Percentiles rank a stretch among this genome's conserved stretches.
phyloP scores from a whole-genome alignment of 73 alveolate species.

The Tetrahymena malaccensis region DNA sequence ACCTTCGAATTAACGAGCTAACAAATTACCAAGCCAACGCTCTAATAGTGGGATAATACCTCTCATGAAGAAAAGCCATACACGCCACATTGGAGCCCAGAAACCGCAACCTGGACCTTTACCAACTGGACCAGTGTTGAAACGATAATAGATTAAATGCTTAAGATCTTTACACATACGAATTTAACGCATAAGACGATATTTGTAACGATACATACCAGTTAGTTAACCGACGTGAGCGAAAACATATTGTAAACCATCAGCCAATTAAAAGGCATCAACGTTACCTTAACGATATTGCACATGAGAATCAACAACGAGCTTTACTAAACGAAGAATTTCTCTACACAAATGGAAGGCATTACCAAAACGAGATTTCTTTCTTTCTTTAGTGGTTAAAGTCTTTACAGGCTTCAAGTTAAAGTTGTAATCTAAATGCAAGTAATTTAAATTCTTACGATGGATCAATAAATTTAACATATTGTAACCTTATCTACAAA shows the following conservation, averaged over 20 bases:
- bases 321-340: slow-evolving; percentile 94
- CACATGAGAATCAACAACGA: slow-evolving; percentile 97
- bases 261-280: slow-evolving; percentile 99
- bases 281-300: slow-evolving; percentile 98
- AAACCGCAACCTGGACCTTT: slow-evolving; percentile 99
- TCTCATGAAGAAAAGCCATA: slow-evolving; percentile 99
- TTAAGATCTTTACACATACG: slow-evolving; percentile 99
- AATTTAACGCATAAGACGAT: slow-evolving; percentile 98
- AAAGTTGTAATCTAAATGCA: slow-evolving; percentile 99
- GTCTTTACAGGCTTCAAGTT: slow-evolving; percentile 99
- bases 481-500: slow-evolving; percentile 99
- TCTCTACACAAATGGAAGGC: slow-evolving; percentile 99
- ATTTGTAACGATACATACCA: slow-evolving; percentile 99
- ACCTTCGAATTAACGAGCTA: slow-evolving; percentile 99
- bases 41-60: slow-evolving; percentile 99
- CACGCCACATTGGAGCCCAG: slow-evolving; percentile 99
- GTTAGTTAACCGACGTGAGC: slow-evolving; percentile 99
- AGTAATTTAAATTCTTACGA: slow-evolving; percentile 97
- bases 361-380: slow-evolving; percentile 99
- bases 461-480: slow-evolving; percentile 99
- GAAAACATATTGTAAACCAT: slow-evolving; percentile 98
- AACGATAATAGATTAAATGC: slow-evolving; percentile 98
- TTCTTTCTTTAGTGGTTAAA: slow-evolving; percentile 97
- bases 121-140: slow-evolving; percentile 99
- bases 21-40: slow-evolving; percentile 99